Base-by-base conservation (phyloP, 371 early-diverging fungal genomes). In the Apophysomyces ossiformis region DNA sequence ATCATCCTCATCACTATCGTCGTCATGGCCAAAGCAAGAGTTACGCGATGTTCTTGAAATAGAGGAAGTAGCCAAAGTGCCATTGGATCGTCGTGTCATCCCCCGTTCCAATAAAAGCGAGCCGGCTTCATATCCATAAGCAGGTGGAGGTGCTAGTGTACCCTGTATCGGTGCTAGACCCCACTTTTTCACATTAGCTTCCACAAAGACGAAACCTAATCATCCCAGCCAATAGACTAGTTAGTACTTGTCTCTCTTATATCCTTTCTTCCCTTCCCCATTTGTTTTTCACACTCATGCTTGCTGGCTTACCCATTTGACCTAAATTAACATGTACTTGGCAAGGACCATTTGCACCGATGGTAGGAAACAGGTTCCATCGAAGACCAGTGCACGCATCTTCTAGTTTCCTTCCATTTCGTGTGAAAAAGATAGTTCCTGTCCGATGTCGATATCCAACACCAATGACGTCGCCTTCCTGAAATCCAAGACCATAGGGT, bases 121-220 rank as follows among this genome's bases (percentile, higher is more conserved):
- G 56, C 77, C 88, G 38, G 76, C 73, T 64, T 86, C 88, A 2
- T 69, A 67, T 2, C 88, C 88, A 67, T 88, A 88, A 12, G 88
- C 85, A 5, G 88, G 88, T 15, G 93, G 92, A n/a, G 93, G 93
- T 16, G 82, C 76, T 35, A 87, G 64, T 6, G 87, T 81, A 7
- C 92, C 92, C 67, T 89, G 85, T 11, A 83, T 71, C 7, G 92
- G 92, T 5, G 91, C 92, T 32, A 92, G 70, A 0, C 92, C 92
- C 92, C 92, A 92, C 64, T 89, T 89, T 69, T 92, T 91, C 18
- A 92, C 92, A 72, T 92, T 92, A 43, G 92, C 92, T 58, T 92
- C 92, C 12, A 92, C 87, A 81, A 91, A 88, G 11, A 88, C 86
- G 68, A 88, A 88, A 5, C 88, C 86, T 70, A 63, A 37, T 35